Percentiles rank a stretch among this genome's conserved stretches.
Evolutionary conservation across 1,284 basidiomycete genomes (phyloP).

Genomic region (Apiotrichum laibachii): DNA sequence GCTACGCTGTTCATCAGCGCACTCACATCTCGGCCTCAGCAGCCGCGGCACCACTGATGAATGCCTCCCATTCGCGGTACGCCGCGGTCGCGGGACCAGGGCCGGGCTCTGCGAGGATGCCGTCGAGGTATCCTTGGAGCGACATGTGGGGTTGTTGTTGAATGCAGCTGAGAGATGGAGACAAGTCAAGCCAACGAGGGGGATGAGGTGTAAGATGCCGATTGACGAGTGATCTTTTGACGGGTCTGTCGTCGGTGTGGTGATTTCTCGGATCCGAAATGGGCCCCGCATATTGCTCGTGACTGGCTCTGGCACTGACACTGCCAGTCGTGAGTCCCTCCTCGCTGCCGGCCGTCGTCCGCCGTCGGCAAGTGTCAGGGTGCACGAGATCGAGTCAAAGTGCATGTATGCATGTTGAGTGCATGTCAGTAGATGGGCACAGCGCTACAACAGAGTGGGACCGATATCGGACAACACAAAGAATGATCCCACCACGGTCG

Average conservation of each 20-base stretch:
- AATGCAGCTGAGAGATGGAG: neutral
- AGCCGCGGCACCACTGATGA: slow-evolving; percentile 1
- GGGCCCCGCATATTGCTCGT: slow-evolving; percentile 4
- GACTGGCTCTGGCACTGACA: too few species aligned
- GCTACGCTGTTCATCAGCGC: neutral
- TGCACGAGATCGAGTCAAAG: too few species aligned
- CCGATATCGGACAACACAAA: too few species aligned
- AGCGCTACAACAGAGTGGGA: too few species aligned
- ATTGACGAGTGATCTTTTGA: neutral
- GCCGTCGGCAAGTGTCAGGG: too few species aligned
- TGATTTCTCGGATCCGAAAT: slow-evolving; percentile 10
- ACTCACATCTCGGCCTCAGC: slow-evolving; percentile 9
- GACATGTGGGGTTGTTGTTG: slow-evolving; percentile 13
- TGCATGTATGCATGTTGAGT: too few species aligned
- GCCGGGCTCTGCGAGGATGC: slow-evolving; percentile 12
- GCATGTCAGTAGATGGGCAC: too few species aligned
- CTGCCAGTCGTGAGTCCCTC: too few species aligned
- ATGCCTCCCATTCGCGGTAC: slow-evolving; percentile 19
- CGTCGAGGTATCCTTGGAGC: slow-evolving; percentile 15
- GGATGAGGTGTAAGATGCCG: neutral
- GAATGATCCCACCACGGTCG: too few species aligned
- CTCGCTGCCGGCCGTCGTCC: too few species aligned
- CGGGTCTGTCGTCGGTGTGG: neutral
- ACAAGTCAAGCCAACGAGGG: neutral
- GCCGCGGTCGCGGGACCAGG: slow-evolving; percentile 16